Evolutionary conservation across 2,329 filamentous ascomycete genomes (phyloP).

Genomic region (Penicillium sp.): DNA sequence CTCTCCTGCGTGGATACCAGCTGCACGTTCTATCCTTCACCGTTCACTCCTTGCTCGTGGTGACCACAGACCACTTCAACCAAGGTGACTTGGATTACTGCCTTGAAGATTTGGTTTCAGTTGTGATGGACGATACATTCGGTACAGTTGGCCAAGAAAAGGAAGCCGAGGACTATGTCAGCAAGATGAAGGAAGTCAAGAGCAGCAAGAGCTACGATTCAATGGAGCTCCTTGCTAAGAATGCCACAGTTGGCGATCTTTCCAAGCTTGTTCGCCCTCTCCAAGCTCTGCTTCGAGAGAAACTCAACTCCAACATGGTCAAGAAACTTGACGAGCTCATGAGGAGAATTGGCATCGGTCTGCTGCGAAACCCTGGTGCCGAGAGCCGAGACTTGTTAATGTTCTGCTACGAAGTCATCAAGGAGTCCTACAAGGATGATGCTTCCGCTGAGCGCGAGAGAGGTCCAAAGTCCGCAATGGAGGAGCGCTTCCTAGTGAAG

Average conservation of each 20-base stretch:
- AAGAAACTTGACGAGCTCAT: constrained; percentile 91
- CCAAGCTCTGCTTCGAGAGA: constrained; percentile 78
- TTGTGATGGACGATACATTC: constrained; percentile 98
- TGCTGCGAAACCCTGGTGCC: constrained; percentile 79
- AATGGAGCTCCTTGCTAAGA: constrained; percentile 88
- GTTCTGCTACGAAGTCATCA: constrained; percentile 93
- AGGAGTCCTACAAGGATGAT: constrained; percentile 75
- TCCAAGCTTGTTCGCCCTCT: constrained; percentile 78
- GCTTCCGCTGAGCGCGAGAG: constrained; percentile 44
- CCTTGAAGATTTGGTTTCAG: constrained; percentile 72
- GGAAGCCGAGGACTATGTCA: constrained; percentile 93
- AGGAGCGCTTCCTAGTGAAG: constrained; percentile 74
- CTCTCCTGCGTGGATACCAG: constrained; percentile 85
- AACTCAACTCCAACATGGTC: constrained; percentile 78
- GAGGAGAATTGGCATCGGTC: constrained; percentile 77
- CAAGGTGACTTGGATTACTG: constrained; percentile 91
- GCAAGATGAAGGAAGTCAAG: constrained; percentile 96
- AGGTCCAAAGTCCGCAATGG: constrained; percentile 30
- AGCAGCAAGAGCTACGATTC: constrained; percentile 98
- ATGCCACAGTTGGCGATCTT: constrained; percentile 74
- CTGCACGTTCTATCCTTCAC: constrained; percentile 95
- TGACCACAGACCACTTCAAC: constrained; percentile 70
- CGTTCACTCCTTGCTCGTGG: constrained; percentile 85
- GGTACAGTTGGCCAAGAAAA: constrained; percentile 92
- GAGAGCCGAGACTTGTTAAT: constrained; percentile 82